Base-by-base conservation (phyloP, 202 grass and related monocot species). In the Carex arenaria region DNA sequence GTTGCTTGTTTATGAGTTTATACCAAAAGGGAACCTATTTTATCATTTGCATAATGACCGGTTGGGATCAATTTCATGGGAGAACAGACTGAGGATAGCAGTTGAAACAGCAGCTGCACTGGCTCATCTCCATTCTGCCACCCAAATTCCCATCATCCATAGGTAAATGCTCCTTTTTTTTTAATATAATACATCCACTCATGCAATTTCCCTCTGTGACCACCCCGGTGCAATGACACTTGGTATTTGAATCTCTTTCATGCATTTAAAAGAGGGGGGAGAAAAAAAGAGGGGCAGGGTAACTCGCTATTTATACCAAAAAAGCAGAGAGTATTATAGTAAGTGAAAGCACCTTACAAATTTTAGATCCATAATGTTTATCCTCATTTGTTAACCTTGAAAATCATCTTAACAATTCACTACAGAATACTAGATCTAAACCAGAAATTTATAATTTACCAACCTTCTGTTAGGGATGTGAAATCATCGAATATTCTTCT, bases 401-500 rank as follows among this genome's bases (percentile, higher is more conserved):
- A 64, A 64, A 30, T 64, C 26, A 13, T 64, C 62, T 12, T 32
- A 64, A 47, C 9, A 0, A 5, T 61, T 19, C 18, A 20, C 57
- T 20, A 61, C 57, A 2, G 3, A 61, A 3, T 68, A 42, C 11
- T 47, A 72, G 69, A 51, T 40, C 18, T 28, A 72, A 51, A 72
- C 9, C 4, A 53, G 20, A 30, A 53, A 30, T 30, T 52, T 74
- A 10, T 30, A 74, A 74, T 74, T 52, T 26, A 30, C 22, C 45
- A 53, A 74, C 30, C 70, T 74, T 52, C 45, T 74, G 20, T 74
- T 74, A 80, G 86, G 64, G 94, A 97, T 65, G 82, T 97, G 51
- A 97, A 97, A 76, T 93, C 94, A 11, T 82, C 87, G 0, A 97
- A 97, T 78, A 93, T 93, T 80, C 93, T 96, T n/a, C 72, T 93